phyloP scores from a whole-genome alignment of 345 rosid genomes.

The Citrus inodora region DNA sequence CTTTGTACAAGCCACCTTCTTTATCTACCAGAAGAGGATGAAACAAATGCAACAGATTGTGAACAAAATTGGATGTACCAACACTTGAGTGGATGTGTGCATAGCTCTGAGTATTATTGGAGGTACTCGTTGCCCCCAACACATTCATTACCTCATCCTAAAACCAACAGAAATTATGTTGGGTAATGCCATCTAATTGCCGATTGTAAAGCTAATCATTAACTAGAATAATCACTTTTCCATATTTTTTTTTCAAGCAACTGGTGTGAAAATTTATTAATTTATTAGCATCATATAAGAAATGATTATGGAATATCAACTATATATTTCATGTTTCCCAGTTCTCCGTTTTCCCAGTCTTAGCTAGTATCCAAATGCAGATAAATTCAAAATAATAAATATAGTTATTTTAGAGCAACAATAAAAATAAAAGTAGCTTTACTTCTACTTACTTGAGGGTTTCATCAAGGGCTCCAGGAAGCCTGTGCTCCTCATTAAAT shows the following conservation, averaged over 20 bases:
- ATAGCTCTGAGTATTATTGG: not conserved
- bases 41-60: not conserved
- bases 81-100: not conserved
- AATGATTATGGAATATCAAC: not conserved
- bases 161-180: not conserved
- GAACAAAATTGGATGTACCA: not conserved
- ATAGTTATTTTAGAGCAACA: not conserved
- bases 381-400: not conserved
- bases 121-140: not conserved
- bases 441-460: slow-evolving; percentile 64
- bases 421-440: not conserved
- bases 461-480: slow-evolving; percentile 86
- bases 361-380: not conserved
- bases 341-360: not conserved
- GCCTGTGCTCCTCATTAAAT: slow-evolving; percentile 85
- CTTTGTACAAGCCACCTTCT: not conserved
- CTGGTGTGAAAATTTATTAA: not conserved
- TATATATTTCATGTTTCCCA: not conserved
- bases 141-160: not conserved
- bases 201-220: not conserved
- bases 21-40: not conserved
- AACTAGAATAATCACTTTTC: not conserved
- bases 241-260: not conserved
- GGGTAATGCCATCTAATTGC: not conserved
- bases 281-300: not conserved